Base-by-base conservation (phyloP, 2,329 filamentous ascomycete genomes). In the Hypoxylon sp. region DNA sequence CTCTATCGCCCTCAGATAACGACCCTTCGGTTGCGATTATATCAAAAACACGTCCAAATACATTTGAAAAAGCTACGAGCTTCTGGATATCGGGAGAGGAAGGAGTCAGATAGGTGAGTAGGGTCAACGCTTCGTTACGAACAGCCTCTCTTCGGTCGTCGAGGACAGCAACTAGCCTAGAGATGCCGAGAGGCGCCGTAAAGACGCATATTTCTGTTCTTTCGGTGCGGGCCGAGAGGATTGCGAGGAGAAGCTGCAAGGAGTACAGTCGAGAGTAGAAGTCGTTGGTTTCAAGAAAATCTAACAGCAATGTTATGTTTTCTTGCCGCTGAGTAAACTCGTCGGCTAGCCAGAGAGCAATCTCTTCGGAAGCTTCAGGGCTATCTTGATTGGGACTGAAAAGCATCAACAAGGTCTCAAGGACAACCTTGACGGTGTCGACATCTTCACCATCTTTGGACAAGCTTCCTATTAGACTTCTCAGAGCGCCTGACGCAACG, bases 311-410 rank as follows among this genome's bases (percentile, higher is more conserved):
- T 1, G 93, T 95, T 68, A 98, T 95, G 79, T 99, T 98, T 82
- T 98, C 95, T 88, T 98, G 94, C 70, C 93, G 91, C 85, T 97
- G 94, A 35, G 96, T 98, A 79, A 99, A 99, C 80, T 98, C 95
- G 81, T 99, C 96, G 59, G 96, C 96, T 65, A 99, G 86, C 94
- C 96, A 99, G 29, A 98, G 84, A 17, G 92, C 92, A 74, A 99
- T 97, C 81, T 99, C 96, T 72, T 98, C 95, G 13, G 95, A 97
- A 59, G 95, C 93, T 86, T 98, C 95, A 32, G 93, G 88, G 85
- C 93, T 97, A 77, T 85, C 83, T 73, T 87, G 84, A 73, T 90
- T 90, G 44, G 89, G 89, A 70, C 81, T 89, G 79, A 98, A 98
- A 44, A 99, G 89, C 90, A 97, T 95, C 78, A 98, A 85, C 75